A percentile compares a stretch with the other conserved stretches of the same genome.
Conservation (phyloP, 2,329 filamentous ascomycete genomes). For the Didymella keratinophila region DNA sequence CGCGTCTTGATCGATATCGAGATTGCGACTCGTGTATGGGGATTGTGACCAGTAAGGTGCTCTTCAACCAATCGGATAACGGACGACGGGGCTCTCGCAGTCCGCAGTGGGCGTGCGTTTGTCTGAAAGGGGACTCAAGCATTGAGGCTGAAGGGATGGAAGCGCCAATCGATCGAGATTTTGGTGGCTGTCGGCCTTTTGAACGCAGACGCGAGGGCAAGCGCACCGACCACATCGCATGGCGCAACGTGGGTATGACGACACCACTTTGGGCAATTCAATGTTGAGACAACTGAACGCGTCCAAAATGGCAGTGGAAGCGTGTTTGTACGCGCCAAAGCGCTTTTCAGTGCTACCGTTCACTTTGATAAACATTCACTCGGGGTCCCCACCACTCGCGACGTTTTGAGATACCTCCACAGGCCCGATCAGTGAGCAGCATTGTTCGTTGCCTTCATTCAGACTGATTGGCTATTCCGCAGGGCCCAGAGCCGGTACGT, state of each 20-base stretch:
- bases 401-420: neutral
- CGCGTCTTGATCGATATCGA: neutral
- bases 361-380: conserved; percentile 8
- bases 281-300: conserved; percentile 8
- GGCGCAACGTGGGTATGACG: conserved; percentile 23
- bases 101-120: neutral
- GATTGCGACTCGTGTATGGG: neutral
- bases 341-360: conserved; percentile 2
- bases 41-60: neutral
- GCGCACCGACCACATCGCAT: conserved; percentile 18
- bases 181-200: conserved; percentile 23
- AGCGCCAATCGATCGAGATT: conserved; percentile 20
- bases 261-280: conserved; percentile 28
- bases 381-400: neutral
- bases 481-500: conserved; percentile 4
- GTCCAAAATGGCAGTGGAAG: conserved; percentile 23
- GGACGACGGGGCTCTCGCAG: conserved; percentile 7
- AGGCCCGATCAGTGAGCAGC: neutral
- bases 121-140: conserved; percentile 9
- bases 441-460: neutral
- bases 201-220: conserved; percentile 20
- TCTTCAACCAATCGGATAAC: neutral
- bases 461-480: neutral
- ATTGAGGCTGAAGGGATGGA: conserved; percentile 24
- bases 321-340: conserved; percentile 14